Percentiles rank a stretch among this genome's conserved stretches.
phyloP scores from a whole-genome alignment of 306 rosid species.

The Ziziphus jujuba region DNA sequence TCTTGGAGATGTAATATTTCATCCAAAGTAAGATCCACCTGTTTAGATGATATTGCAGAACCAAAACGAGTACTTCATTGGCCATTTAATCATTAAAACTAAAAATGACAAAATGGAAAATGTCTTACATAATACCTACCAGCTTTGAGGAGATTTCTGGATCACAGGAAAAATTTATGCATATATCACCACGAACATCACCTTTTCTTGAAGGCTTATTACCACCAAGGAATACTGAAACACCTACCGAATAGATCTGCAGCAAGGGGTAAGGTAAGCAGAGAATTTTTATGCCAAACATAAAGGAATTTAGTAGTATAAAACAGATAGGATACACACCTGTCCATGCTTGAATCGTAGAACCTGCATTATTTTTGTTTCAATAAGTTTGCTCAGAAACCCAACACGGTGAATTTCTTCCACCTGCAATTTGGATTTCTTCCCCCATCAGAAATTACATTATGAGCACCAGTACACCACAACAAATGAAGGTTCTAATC shows the following conservation, averaged over 20 bases:
- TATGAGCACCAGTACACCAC: slow-evolving; percentile 14
- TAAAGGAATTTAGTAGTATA: slow-evolving; percentile 15
- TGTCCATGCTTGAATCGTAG: slow-evolving; percentile 95
- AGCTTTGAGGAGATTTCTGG: slow-evolving; percentile 89
- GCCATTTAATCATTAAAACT: slow-evolving; percentile 12
- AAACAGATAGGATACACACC: slow-evolving; percentile 41
- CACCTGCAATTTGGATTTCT: slow-evolving; percentile 52
- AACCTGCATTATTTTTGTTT: slow-evolving; percentile 88
- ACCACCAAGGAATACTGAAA: slow-evolving; percentile 92
- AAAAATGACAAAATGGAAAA: background rate
- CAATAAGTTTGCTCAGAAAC: slow-evolving; percentile 92
- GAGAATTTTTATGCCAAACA: slow-evolving; percentile 26
- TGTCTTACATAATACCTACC: slow-evolving; percentile 42
- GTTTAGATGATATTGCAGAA: slow-evolving; percentile 27
- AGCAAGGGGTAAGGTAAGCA: slow-evolving; percentile 26
- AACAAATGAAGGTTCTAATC: slow-evolving; percentile 15
- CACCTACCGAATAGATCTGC: slow-evolving; percentile 84
- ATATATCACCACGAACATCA: slow-evolving; percentile 84
- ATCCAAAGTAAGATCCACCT: slow-evolving; percentile 90
- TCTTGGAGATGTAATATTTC: slow-evolving; percentile 90
- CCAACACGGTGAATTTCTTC: slow-evolving; percentile 91
- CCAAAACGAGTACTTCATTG: slow-evolving; percentile 16
- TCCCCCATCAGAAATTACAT: slow-evolving; percentile 19
- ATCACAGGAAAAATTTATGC: slow-evolving; percentile 92
- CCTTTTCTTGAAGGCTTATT: slow-evolving; percentile 87